Conservation (phyloP, 1,284 basidiomycete species). For the Chalciporus sp. region DNA sequence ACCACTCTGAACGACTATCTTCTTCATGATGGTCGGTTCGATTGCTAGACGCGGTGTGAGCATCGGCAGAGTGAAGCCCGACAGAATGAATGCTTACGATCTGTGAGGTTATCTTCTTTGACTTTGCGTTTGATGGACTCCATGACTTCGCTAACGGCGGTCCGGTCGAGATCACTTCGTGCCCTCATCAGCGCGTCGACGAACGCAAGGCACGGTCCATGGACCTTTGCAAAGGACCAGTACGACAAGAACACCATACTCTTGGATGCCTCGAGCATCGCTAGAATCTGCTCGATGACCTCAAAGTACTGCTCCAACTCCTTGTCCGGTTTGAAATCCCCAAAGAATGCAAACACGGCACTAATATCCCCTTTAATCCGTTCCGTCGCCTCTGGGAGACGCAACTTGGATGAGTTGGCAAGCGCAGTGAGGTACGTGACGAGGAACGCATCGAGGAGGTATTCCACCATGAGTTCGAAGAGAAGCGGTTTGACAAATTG, state of each 20-base stretch:
- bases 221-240: slow-evolving; percentile 94
- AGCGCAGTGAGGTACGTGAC: slow-evolving; percentile 90
- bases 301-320: slow-evolving; percentile 87
- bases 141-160: slow-evolving; percentile 89
- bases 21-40: slow-evolving; percentile 87
- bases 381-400: slow-evolving; percentile 83
- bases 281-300: slow-evolving; percentile 84
- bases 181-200: slow-evolving; percentile 90
- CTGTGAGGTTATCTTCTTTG: slow-evolving; percentile 80
- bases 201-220: slow-evolving; percentile 92
- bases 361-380: slow-evolving; percentile 84
- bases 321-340: slow-evolving; percentile 73
- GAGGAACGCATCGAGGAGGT: slow-evolving; percentile 90
- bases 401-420: slow-evolving; percentile 83
- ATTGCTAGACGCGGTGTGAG: slow-evolving; percentile 47
- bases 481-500: slow-evolving; percentile 89
- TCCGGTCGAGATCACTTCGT: slow-evolving; percentile 88
- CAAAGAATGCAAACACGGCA: slow-evolving; percentile 82
- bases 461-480: slow-evolving; percentile 91
- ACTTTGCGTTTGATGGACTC: slow-evolving; percentile 92
- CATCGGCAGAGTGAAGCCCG: background rate
- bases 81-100: slow-evolving; percentile 63
- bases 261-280: slow-evolving; percentile 87
- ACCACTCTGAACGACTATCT: slow-evolving; percentile 72
- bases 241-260: slow-evolving; percentile 95